Evolutionary conservation across 441 rosid genomes (phyloP).

Genomic region (Pelargonium exstipulatum): DNA sequence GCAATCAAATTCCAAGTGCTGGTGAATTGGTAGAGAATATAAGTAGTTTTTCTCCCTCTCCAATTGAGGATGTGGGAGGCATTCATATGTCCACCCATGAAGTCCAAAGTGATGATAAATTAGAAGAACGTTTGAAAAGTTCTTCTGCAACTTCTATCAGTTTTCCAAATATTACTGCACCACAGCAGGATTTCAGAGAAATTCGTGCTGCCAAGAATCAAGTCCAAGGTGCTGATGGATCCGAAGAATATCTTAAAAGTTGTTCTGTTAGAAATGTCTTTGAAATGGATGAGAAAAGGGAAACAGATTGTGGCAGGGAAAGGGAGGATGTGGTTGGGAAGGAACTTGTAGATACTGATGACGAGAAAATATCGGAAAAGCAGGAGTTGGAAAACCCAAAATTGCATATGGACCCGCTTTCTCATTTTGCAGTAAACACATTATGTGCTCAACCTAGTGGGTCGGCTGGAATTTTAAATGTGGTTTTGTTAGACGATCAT

Average conservation of each 20-base stretch:
- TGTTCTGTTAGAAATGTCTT: constrained; percentile 29
- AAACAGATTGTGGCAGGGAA: constrained; percentile 22
- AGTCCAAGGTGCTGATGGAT: constrained; percentile 28
- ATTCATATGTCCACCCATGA: constrained; percentile 31
- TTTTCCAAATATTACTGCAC: constrained; percentile 17
- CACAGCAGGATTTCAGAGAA: constrained; percentile 23
- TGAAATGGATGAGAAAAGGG: constrained; percentile 32
- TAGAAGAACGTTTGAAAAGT: constrained; percentile 19
- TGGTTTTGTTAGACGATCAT: constrained; percentile 26
- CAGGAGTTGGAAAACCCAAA: constrained; percentile 25
- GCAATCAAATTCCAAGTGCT: constrained; percentile 25
- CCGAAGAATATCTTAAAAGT: constrained; percentile 25
- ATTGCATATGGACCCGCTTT: constrained; percentile 29
- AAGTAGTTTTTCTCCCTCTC: constrained; percentile 18
- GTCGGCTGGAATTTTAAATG: constrained; percentile 22
- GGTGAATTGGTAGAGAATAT: constrained; percentile 24
- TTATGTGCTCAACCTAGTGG: constrained; percentile 23
- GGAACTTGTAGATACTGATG: constrained; percentile 3
- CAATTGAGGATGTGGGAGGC: constrained; percentile 34
- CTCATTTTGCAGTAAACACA: constrained; percentile 21
- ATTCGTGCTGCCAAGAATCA: constrained; percentile 20
- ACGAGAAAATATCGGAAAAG: constrained; percentile 19
- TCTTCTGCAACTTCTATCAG: constrained; percentile 14
- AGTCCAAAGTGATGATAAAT: constrained; percentile 28
- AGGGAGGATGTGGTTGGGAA: too few relatives aligned